Percentiles rank a stretch among this genome's conserved stretches.
These are phyloP conservation scores for Ceratocystis alfenasii DNA, from an alignment of 2,329 filamentous ascomycete genomes.

Conservation along the genomic window DNA sequence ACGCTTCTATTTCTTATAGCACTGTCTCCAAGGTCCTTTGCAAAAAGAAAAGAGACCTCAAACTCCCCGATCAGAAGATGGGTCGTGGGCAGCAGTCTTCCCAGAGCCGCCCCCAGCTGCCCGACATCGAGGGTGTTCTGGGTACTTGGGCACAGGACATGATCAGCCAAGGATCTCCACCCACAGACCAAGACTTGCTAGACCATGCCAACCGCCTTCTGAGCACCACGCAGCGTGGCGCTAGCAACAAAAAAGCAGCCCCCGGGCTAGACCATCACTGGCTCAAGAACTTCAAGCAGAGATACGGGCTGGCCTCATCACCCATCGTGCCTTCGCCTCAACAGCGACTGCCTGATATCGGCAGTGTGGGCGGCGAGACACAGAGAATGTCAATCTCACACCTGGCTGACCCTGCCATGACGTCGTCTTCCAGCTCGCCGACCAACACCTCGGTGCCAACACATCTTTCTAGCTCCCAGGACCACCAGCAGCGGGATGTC, in stretches of 20 bases:
- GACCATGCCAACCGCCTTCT: slow-evolving; percentile 77
- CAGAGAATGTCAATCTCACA: slow-evolving; percentile 30
- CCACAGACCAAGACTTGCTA: slow-evolving; percentile 70
- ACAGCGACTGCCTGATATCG: slow-evolving; percentile 26
- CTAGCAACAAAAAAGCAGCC: slow-evolving; percentile 50
- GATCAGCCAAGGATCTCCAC: slow-evolving; percentile 58
- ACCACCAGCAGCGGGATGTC: neutral
- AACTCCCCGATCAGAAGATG: slow-evolving; percentile 53
- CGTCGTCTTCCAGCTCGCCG: slow-evolving; percentile 24
- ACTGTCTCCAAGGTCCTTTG: slow-evolving; percentile 97
- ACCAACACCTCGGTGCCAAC: neutral
- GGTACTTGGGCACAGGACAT: slow-evolving; percentile 77
- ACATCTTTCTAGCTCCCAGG: neutral
- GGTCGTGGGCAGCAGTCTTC: slow-evolving; percentile 34
- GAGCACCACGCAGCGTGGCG: slow-evolving; percentile 52
- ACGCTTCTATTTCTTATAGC: slow-evolving; percentile 37
- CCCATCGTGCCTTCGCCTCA: slow-evolving; percentile 34
- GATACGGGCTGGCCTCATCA: slow-evolving; percentile 46
- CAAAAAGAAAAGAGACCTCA: slow-evolving; percentile 88
- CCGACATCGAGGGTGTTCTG: slow-evolving; percentile 84
- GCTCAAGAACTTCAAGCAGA: slow-evolving; percentile 93
- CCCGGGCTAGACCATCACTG: slow-evolving; percentile 63
- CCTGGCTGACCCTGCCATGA: slow-evolving; percentile 29
- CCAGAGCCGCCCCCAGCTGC: slow-evolving; percentile 47
- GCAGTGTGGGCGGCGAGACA: slow-evolving; percentile 24